phyloP scores from a whole-genome alignment of 2,329 filamentous ascomycete species.

The Dothideomycetidae sp. region DNA sequence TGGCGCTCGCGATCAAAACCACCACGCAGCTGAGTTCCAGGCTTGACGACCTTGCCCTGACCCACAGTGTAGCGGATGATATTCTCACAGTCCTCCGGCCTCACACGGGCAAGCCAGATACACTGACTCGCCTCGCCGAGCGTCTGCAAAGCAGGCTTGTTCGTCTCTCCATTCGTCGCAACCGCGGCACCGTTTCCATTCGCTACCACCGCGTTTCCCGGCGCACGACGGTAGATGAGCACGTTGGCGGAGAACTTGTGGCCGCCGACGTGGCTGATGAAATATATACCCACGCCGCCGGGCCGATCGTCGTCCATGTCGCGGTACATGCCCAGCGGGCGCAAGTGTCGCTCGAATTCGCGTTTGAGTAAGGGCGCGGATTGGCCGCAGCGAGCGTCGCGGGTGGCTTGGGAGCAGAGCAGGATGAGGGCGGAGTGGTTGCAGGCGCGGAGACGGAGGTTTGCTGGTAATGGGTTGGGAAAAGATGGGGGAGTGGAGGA shows the following conservation, averaged over 20 bases:
- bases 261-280: slow-evolving; percentile 89
- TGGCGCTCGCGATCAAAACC: slow-evolving; percentile 78
- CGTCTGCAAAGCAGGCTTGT: slow-evolving; percentile 24
- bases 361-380: slow-evolving; percentile 77
- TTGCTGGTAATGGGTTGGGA: slow-evolving; percentile 17
- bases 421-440: slow-evolving; percentile 80
- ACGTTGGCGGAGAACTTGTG: slow-evolving; percentile 96
- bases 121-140: slow-evolving; percentile 55
- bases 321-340: slow-evolving; percentile 68
- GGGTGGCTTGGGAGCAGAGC: slow-evolving; percentile 86
- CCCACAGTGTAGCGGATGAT: slow-evolving; percentile 78
- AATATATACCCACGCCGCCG: slow-evolving; percentile 88
- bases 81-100: slow-evolving; percentile 84
- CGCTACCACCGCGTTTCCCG: slow-evolving; percentile 15
- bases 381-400: slow-evolving; percentile 88
- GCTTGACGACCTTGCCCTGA: slow-evolving; percentile 89
- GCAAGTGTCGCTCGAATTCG: slow-evolving; percentile 80
- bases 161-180: slow-evolving; percentile 23
- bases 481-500: slow-evolving; percentile 7
- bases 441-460: slow-evolving; percentile 47
- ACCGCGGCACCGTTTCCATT: slow-evolving; percentile 13
- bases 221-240: slow-evolving; percentile 64
- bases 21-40: slow-evolving; percentile 67
- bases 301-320: slow-evolving; percentile 80
- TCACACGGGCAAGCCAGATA: slow-evolving; percentile 78